Base-by-base conservation (phyloP, 331 rosid species). In the Phaseolus coccineus region DNA sequence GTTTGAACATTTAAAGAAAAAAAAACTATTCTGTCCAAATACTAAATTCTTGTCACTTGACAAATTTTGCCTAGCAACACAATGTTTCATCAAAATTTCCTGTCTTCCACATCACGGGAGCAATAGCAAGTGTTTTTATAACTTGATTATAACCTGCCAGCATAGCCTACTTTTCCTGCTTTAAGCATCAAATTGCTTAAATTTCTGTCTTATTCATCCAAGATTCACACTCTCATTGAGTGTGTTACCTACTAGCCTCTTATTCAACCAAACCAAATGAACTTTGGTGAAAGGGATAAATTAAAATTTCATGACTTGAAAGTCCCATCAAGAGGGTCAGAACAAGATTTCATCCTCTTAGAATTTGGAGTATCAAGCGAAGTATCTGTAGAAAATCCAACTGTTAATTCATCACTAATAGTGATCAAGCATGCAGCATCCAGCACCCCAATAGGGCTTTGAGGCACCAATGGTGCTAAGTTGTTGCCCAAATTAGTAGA, bases 381-480 rank as follows among this genome's bases (percentile, higher is more conserved):
- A 82, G 90, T 87, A 83, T 85, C 86, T 80, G 84, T 74, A 79
- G 84, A 79, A 80, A 91, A 87, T 37, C 79, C 86, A 68, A 69
- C 83, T 37, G 86, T 80, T 77, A 76, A 75, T 69, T 87, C 93
- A 50, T 90, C 93, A 74, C 85, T 86, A 84, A 85, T 87, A 67
- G 77, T 83, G 87, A 93, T 88, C 84, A 81, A 76, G 78, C 89
- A 89, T 56, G 92, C 73, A 74, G 87, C 88, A 71, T 88, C 93
- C 70, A 94, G 65, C 68, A 89, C 93, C 61, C 88, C 92, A 56
- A 71, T 63, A 2, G 96, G 93, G 81, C 98, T 94, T 76, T 80
- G 82, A 39, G 96, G 88, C 30, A 69, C 77, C 5, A 84, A 74
- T 51, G 79, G 35, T 16, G 31, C 82, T 1, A 82, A 57, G 66